Percentiles rank a stretch among this genome's conserved stretches.
Evolutionary conservation across 257 asterid genomes (phyloP).

Genomic region (Gardenia jasminoides): DNA sequence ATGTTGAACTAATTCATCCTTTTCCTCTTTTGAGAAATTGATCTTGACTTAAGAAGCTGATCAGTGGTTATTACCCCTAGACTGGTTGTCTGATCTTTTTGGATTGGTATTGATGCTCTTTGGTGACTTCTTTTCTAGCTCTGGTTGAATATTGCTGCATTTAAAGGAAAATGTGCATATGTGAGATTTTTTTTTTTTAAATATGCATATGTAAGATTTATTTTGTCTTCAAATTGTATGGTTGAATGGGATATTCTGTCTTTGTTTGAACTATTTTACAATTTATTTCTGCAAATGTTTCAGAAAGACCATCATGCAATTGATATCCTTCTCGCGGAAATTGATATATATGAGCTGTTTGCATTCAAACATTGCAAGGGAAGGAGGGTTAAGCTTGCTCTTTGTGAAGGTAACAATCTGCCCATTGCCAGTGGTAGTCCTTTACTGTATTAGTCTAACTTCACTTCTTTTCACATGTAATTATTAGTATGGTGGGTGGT

Average conservation of each 20-base stretch:
- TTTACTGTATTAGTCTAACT: background rate
- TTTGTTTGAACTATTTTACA: slow-evolving; percentile 1
- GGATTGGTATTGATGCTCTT: background rate
- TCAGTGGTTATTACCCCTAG: background rate
- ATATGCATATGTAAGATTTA: background rate
- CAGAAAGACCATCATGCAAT: slow-evolving; percentile 92
- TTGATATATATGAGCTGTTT: slow-evolving; percentile 95
- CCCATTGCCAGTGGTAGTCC: slow-evolving; percentile 7
- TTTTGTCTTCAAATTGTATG: background rate
- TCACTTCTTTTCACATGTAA: background rate
- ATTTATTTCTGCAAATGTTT: slow-evolving; percentile 24
- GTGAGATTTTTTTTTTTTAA: background rate
- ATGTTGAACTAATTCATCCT: background rate
- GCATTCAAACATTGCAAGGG: slow-evolving; percentile 95
- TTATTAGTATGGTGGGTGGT: background rate
- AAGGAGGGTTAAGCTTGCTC: slow-evolving; percentile 95
- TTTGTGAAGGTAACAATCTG: slow-evolving; percentile 73
- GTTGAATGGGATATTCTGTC: background rate
- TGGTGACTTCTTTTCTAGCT: background rate
- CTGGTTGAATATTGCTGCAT: background rate
- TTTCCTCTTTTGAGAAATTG: background rate
- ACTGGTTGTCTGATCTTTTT: background rate
- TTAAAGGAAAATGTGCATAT: background rate
- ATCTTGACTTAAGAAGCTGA: background rate
- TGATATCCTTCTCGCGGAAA: slow-evolving; percentile 95